Base-by-base conservation (phyloP, 768 basidiomycete genomes). In the Hydnomerulius pinastri region DNA sequence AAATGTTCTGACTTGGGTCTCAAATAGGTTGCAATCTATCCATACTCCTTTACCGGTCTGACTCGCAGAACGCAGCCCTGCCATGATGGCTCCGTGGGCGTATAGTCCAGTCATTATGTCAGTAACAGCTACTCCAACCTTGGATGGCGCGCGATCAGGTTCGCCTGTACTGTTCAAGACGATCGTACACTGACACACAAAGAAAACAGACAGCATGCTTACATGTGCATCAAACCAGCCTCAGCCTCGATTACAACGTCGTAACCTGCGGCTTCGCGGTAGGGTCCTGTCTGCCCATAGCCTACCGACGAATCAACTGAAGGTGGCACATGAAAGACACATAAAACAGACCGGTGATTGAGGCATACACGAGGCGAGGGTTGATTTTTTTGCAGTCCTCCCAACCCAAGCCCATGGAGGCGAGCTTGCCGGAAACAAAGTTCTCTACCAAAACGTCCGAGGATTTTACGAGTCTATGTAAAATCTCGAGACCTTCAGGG, bases 141-240 rank as follows among this genome's bases (percentile, higher is more conserved):
- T 97, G 63, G 82, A 86, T 4, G 94, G 95, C 13, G 83, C 80
- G 9, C 92, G 85, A 59, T 87, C 85, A 8, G 86, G 77, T 70
- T 96, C 95, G 43, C 94, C 94, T 13, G 94, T 98, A 57, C 90
- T 92, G 56, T 27, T 51, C 23, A 43, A 23, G 44, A 57, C 25
- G 32, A 55, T 57, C 35, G 45, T 27, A 46, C 15, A 51, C 46
- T n/a, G 48, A 46, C 48, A 43, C 43, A 39, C 9, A 6, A 51
- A 33, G n/a, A 37, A 64, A 29, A 25, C 45, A 53, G 23, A 56
- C 28, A 43, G 33, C 49, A 48, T 39, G 74, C 84, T 54, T 36
- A 91, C 87, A 94, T 94, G 67, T 94, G 91, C 92, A 94, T 94
- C 43, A 96, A 72, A 9, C 95, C 96, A 28, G 94, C 92, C 68